Conservation (phyloP, 179 eudicot genomes). For the Spinacia oleracea region DNA sequence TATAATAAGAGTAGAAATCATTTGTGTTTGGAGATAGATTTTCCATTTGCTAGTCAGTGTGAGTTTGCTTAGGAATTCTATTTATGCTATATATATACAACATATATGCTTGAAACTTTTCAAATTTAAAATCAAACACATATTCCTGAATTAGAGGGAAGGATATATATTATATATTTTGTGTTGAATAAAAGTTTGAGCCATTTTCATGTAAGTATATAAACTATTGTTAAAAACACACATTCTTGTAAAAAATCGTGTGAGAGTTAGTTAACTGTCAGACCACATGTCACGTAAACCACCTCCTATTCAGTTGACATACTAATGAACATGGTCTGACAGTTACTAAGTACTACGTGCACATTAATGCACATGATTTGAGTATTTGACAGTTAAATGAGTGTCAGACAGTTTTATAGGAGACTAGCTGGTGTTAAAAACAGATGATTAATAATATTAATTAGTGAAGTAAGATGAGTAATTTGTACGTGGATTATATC, state of each 20-base stretch:
- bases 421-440: no score
- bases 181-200: conserved; percentile 8
- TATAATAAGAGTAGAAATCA: conserved; percentile 31
- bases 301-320: no score
- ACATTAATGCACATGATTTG: no score
- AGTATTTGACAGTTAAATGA: no score
- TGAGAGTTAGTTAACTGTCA: no score
- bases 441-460: neutral
- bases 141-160: conserved; percentile 29
- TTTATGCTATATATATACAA: conserved; percentile 8
- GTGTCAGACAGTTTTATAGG: no score
- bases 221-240: conserved; percentile 4
- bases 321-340: no score
- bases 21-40: conserved; percentile 25
- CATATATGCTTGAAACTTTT: conserved; percentile 6
- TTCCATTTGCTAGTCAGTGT: conserved; percentile 21
- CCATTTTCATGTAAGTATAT: neutral
- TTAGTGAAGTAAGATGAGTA: neutral
- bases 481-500: conserved; percentile 12
- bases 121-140: conserved; percentile 20
- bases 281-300: no score
- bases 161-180: neutral
- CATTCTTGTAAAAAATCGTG: no score
- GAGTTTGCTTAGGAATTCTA: conserved; percentile 10
- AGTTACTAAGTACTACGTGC: no score